Base-by-base conservation (phyloP, 768 basidiomycete species). In the Boletus coccyginus region DNA sequence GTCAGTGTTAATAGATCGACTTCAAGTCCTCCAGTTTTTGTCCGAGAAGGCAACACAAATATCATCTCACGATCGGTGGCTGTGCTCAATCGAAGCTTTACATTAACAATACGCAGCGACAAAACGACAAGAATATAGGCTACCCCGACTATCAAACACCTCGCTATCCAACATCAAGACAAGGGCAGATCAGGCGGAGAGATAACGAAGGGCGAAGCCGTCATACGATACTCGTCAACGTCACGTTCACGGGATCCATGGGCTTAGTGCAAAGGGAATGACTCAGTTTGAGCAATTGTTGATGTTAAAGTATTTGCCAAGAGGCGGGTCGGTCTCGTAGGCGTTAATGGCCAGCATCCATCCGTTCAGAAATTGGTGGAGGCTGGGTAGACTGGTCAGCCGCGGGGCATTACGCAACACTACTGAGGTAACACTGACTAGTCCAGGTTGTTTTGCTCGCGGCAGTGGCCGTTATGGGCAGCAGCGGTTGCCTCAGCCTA, bases 371-470 rank as follows among this genome's bases (percentile, higher is more conserved):
- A 81, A 80, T 69, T 92, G 86, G 57, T 83, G 78, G 19, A 91
- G 65, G 69, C 88, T 90, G 59, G 5, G 53, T 53, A n/a, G 45
- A 21, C 24, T 33, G 48, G n/a, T 55, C 39, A 47, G 27, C 32
- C 36, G 29, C 32, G 44, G 51, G 33, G 1, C 14, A n/a, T 24
- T 5, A 44, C 52, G 29, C 47, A 21, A 45, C 27, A 54, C 10
- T 33, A 21, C 31, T 16, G 47, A 52, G 50, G 50, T 35, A 52
- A 52, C 33, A 77, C 87, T 62, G 65, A 88, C 89, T 94, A 94
- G 73, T 93, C 92, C 46, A 91, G 77, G 74, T 94, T 94, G 68
- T 91, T 86, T 76, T 92, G 91, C 70, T 87, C 87, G 44, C 68
- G 73, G 71, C 86, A 89, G 75, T 88, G 89, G 46, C 64, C 35